These are phyloP conservation scores for Entelexis paramagnoliae DNA, from an alignment of 1,139 yeast genomes.

Conservation along the genomic window DNA sequence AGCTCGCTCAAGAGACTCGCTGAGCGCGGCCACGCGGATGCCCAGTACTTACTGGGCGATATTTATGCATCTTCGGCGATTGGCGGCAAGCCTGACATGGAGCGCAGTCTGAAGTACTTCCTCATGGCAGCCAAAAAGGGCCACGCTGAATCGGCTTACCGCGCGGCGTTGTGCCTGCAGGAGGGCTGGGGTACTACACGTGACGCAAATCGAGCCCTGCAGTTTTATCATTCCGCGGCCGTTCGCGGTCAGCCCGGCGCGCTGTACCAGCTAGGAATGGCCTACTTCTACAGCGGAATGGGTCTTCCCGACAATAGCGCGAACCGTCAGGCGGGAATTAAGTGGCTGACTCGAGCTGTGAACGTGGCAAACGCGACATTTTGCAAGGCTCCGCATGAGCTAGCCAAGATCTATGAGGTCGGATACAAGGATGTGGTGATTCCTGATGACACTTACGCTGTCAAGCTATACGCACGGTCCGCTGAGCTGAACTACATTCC, in stretches of 20 bases:
- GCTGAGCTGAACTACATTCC: slow-evolving; percentile 81
- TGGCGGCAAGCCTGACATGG: slow-evolving; percentile 62
- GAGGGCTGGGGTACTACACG: slow-evolving; percentile 89
- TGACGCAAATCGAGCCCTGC: slow-evolving; percentile 78
- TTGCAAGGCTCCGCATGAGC: slow-evolving; percentile 87
- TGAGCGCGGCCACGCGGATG: slow-evolving; percentile 76
- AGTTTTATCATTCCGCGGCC: slow-evolving; percentile 78
- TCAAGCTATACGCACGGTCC: slow-evolving; percentile 77
- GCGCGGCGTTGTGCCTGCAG: slow-evolving; percentile 84
- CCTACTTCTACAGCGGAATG: slow-evolving; percentile 74
- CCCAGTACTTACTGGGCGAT: slow-evolving; percentile 84
- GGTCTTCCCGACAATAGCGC: slow-evolving; percentile 60
- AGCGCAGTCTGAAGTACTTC: slow-evolving; percentile 65
- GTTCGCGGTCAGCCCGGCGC: slow-evolving; percentile 90
- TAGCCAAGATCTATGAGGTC: slow-evolving; percentile 70
- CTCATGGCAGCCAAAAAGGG: slow-evolving; percentile 89
- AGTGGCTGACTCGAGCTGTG: slow-evolving; percentile 72
- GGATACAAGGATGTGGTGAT: slow-evolving; percentile 85
- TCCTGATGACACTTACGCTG: slow-evolving; percentile 72
- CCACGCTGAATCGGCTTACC: slow-evolving; percentile 80
- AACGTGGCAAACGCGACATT: slow-evolving; percentile 75
- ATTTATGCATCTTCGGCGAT: slow-evolving; percentile 79
- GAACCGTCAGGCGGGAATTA: slow-evolving; percentile 76
- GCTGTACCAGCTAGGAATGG: slow-evolving; percentile 82
- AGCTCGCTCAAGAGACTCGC: slow-evolving; percentile 59